These are phyloP conservation scores for Lophiotrema nucula DNA, from an alignment of 495 filamentous ascomycete species.

Conservation along the genomic window DNA sequence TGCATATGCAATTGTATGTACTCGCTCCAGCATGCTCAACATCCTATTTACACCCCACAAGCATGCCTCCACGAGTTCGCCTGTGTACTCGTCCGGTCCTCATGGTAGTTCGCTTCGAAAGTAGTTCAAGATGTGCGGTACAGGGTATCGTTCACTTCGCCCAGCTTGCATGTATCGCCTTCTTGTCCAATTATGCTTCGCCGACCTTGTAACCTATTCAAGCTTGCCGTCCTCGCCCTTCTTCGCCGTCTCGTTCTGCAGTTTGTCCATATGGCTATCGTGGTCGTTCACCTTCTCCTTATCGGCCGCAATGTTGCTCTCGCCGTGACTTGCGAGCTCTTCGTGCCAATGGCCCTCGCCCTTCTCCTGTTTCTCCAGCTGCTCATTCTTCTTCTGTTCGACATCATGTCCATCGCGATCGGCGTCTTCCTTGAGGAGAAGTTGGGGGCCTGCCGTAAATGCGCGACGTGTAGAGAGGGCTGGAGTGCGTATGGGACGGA, in stretches of 20 bases:
- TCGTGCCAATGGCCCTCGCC: slow-evolving; percentile 40
- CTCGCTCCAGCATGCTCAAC: too few species aligned
- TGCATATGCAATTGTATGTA: too few species aligned
- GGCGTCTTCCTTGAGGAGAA: not conserved
- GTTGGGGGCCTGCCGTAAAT: not conserved
- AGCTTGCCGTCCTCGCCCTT: slow-evolving; percentile 32
- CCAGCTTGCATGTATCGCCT: too few species aligned
- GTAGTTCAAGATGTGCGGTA: too few species aligned
- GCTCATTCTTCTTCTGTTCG: slow-evolving; percentile 29
- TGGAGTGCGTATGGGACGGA: not conserved
- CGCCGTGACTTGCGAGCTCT: slow-evolving; percentile 33
- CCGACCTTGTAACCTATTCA: not conserved
- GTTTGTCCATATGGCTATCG: slow-evolving; percentile 37
- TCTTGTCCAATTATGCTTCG: too few species aligned
- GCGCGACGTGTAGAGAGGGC: not conserved
- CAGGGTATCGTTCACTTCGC: too few species aligned
- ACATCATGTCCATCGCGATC: not conserved
- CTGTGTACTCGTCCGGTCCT: too few species aligned
- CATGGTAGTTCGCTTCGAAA: too few species aligned
- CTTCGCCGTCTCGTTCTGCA: slow-evolving; percentile 39
- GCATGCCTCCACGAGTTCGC: too few species aligned
- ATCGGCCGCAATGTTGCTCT: slow-evolving; percentile 38
- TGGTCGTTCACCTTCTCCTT: slow-evolving; percentile 36
- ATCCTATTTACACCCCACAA: too few species aligned
- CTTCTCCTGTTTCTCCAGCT: slow-evolving; percentile 39